Evolutionary conservation across 768 basidiomycete genomes (phyloP).

Genomic region (Gyrodon lividus): DNA sequence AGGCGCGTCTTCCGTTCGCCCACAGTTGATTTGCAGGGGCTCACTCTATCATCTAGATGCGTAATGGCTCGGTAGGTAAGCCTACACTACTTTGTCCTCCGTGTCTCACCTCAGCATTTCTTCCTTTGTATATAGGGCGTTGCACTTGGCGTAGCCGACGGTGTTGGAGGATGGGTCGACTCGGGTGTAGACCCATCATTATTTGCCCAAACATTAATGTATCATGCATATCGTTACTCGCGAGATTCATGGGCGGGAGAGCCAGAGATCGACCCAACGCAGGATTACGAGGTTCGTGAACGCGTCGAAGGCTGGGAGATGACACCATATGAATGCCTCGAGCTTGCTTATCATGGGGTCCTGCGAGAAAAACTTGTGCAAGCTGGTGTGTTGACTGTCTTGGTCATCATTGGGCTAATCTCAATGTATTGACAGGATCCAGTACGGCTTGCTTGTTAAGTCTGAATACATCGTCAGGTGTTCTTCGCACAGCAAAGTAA

Average conservation of each 20-base stretch:
- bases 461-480: constrained; percentile 70
- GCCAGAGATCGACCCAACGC: constrained; percentile 75
- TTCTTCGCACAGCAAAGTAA: constrained; percentile 77
- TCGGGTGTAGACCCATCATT: constrained; percentile 83
- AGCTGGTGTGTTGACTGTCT: constrained; percentile 40
- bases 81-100: constrained; percentile 3
- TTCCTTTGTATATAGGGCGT: constrained; percentile 50
- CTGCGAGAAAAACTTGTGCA: constrained; percentile 61
- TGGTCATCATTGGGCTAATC: constrained; percentile 10
- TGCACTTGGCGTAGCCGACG: constrained; percentile 85
- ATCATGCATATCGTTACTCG: constrained; percentile 73
- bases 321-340: constrained; percentile 67
- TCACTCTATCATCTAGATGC: constrained; percentile 53
- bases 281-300: constrained; percentile 67
- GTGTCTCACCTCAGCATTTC: constrained; percentile 22
- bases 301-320: constrained; percentile 68
- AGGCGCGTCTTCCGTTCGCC: constrained; percentile 44
- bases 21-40: background rate
- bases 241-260: constrained; percentile 78
- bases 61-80: constrained; percentile 69
- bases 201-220: constrained; percentile 92
- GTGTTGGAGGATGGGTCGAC: constrained; percentile 90
- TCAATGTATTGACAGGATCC: constrained; percentile 50
- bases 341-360: constrained; percentile 70
- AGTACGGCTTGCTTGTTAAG: constrained; percentile 81